Percentiles rank a stretch among this genome's conserved stretches.
These are phyloP conservation scores for Zalaria sp. DNA, from an alignment of 2,329 filamentous ascomycete genomes.

Conservation along the genomic window DNA sequence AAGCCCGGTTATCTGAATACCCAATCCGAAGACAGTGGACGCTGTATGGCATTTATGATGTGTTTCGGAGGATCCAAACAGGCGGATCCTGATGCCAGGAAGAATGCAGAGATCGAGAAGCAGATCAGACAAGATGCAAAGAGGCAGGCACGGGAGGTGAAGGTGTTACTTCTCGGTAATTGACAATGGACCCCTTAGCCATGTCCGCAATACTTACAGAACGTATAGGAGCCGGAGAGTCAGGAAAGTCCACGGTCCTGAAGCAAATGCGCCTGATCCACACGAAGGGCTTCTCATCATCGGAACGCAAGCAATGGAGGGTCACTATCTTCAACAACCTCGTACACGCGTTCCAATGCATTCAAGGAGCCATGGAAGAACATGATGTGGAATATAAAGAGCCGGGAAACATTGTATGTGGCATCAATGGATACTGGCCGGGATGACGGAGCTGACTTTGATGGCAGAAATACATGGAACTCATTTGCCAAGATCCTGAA, in stretches of 20 bases:
- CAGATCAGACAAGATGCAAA: constrained; percentile 78
- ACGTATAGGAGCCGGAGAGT: constrained; percentile 72
- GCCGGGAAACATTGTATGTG: constrained; percentile 61
- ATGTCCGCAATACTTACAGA: constrained; percentile 14
- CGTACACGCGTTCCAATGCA: constrained; percentile 78
- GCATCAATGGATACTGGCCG: background rate
- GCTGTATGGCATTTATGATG: constrained; percentile 20
- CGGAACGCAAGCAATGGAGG: constrained; percentile 85
- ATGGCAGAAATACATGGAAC: constrained; percentile 57
- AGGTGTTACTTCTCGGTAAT: constrained; percentile 82
- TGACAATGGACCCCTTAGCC: constrained; percentile 7
- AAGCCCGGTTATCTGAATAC: no score
- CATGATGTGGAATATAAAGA: constrained; percentile 67
- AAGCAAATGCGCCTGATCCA: constrained; percentile 99
- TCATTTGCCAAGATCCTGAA: constrained; percentile 68
- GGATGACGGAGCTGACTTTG: background rate
- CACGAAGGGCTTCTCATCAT: constrained; percentile 76
- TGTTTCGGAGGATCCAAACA: constrained; percentile 35
- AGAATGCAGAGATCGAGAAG: constrained; percentile 67
- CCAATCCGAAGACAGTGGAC: no score
- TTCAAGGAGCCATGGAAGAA: constrained; percentile 82
- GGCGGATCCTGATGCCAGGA: constrained; percentile 31
- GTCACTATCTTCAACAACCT: constrained; percentile 94
- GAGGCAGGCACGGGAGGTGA: constrained; percentile 73
- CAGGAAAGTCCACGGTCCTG: constrained; percentile 88